A percentile compares a stretch with the other conserved stretches of the same genome.
Evolutionary conservation across 352 stramenopile genomes (phyloP).

Genomic region (Pythium graminicola): DNA sequence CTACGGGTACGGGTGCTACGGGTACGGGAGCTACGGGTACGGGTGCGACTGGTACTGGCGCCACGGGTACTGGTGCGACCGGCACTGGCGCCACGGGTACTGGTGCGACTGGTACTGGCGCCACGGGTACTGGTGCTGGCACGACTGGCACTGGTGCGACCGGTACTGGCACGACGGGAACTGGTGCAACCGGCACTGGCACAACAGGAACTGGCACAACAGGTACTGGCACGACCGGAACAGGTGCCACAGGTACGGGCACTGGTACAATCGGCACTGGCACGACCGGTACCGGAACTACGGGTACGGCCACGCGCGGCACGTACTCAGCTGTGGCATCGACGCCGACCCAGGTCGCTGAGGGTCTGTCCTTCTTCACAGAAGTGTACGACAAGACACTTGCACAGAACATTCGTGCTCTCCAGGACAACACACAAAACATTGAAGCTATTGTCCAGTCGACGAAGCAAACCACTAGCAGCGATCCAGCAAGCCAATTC

Average conservation of each 20-base stretch:
- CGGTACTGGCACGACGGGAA: neutral
- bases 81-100: neutral
- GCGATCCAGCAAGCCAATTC: conserved; percentile 77
- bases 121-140: neutral
- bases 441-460: conserved; percentile 57
- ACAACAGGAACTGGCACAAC: neutral
- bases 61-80: no score
- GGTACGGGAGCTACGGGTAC: neutral
- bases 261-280: no score
- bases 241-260: conserved; percentile 10
- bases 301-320: neutral
- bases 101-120: neutral
- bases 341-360: conserved; percentile 19
- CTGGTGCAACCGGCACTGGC: neutral
- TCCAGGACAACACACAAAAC: conserved; percentile 44
- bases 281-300: conserved; percentile 5
- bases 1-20: neutral
- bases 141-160: neutral
- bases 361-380: conserved; percentile 36
- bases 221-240: conserved; percentile 5
- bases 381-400: conserved; percentile 48
- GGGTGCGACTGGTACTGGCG: no score
- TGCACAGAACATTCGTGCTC: conserved; percentile 37
- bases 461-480: conserved; percentile 73
- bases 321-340: conserved; percentile 9